These are phyloP conservation scores for Linum lewisii DNA, from an alignment of 345 rosid genomes.

Conservation along the genomic window DNA sequence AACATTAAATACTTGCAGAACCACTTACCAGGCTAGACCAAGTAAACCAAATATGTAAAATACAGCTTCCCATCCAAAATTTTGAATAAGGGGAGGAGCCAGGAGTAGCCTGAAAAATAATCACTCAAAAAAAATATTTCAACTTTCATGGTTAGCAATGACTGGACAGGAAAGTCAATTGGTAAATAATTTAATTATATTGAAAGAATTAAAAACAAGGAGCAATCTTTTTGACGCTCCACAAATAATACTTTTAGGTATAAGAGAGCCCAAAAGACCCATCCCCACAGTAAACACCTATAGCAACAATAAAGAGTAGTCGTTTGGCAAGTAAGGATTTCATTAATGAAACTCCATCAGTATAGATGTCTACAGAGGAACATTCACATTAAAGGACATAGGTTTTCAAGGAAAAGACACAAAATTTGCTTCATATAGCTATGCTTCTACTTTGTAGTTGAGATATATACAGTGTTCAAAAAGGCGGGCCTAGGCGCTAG, in stretches of 20 bases:
- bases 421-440: neutral
- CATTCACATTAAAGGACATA: no score
- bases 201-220: neutral
- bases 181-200: neutral
- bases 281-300: neutral
- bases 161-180: slow-evolving; percentile 1
- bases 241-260: slow-evolving; percentile 3
- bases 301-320: no score
- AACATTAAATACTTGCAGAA: slow-evolving; percentile 1
- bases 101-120: slow-evolving; percentile 69
- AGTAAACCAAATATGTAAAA: slow-evolving; percentile 71
- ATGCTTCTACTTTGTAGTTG: neutral
- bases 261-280: neutral
- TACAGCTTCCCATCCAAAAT: slow-evolving; percentile 82
- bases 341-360: no score
- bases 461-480: no score
- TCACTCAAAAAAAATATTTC: neutral
- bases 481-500: no score
- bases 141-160: slow-evolving; percentile 14
- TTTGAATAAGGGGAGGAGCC: slow-evolving; percentile 85
- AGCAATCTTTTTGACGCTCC: neutral
- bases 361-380: no score
- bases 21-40: slow-evolving; percentile 74
- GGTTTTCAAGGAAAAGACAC: no score
- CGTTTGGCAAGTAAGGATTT: no score